These are phyloP conservation scores for Coleophoma crateriformis DNA, from an alignment of 2,329 filamentous ascomycete genomes.

Conservation along the genomic window DNA sequence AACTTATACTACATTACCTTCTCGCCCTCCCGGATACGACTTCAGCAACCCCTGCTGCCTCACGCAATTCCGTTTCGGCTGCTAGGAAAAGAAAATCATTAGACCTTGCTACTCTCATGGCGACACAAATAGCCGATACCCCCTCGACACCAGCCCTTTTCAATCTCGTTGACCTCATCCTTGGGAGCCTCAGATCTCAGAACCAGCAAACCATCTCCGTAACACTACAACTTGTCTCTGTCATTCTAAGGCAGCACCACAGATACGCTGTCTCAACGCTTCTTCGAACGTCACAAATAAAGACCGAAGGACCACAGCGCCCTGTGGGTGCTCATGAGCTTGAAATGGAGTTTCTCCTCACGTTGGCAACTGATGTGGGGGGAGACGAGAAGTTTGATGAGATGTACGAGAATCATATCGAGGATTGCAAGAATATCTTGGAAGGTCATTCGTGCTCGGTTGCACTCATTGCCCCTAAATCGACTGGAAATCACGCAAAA, in stretches of 20 bases:
- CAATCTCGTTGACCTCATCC: conserved; percentile 85
- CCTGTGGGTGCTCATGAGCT: conserved; percentile 71
- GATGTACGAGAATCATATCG: conserved; percentile 65
- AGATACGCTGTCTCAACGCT: conserved; percentile 76
- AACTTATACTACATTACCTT: conserved; percentile 88
- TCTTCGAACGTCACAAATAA: conserved; percentile 58
- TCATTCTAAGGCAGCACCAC: conserved; percentile 83
- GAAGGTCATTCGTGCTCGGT: conserved; percentile 72
- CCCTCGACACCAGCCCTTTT: conserved; percentile 80
- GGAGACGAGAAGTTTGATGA: conserved; percentile 67
- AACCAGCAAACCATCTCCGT: conserved; percentile 88
- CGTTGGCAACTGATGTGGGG: conserved; percentile 62
- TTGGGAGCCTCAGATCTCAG: conserved; percentile 76
- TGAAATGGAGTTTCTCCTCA: conserved; percentile 68
- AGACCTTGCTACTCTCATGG: conserved; percentile 76
- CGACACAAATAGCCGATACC: conserved; percentile 61
- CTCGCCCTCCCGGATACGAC: conserved; percentile 67
- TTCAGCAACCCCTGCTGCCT: conserved; percentile 20
- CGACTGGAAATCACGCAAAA: conserved; percentile 50
- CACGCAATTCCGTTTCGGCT: conserved; percentile 53
- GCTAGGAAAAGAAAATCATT: conserved; percentile 82
- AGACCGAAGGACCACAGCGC: conserved; percentile 48
- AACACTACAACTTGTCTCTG: conserved; percentile 79
- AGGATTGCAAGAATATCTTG: conserved; percentile 63
- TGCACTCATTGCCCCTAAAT: conserved; percentile 58